Conservation (phyloP, 495 filamentous ascomycete genomes). For the Penicillium samsonianum region DNA sequence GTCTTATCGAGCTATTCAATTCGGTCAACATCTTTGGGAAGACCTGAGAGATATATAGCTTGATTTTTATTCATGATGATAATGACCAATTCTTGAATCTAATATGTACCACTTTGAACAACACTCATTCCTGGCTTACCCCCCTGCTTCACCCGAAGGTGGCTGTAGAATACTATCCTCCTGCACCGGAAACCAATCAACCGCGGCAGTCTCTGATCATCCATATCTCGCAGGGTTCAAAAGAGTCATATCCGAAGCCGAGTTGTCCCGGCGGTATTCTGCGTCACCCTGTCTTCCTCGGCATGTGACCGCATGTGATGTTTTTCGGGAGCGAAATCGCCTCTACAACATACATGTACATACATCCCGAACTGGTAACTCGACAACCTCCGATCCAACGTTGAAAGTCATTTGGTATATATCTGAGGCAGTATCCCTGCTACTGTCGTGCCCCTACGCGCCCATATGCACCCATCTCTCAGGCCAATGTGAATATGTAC, state of each 20-base stretch:
- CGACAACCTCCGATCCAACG: neutral
- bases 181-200: constrained; percentile 11
- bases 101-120: neutral
- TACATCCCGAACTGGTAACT: neutral
- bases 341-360: neutral
- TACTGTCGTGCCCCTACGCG: neutral
- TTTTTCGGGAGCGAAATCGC: neutral
- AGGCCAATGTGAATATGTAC: constrained; percentile 7
- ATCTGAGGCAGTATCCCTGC: neutral
- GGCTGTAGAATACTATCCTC: constrained; percentile 1
- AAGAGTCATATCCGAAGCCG: constrained; percentile 10
- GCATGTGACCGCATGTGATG: constrained; percentile 21
- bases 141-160: constrained; percentile 15
- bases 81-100: constrained; percentile 1
- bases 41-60: constrained; percentile 15
- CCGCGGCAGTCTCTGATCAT: constrained; percentile 9
- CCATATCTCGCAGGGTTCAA: constrained; percentile 4
- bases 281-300: neutral
- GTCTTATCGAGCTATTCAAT: constrained; percentile 9
- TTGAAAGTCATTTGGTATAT: neutral
- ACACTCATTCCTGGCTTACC: neutral
- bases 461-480: neutral
- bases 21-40: constrained; percentile 16
- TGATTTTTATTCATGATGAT: neutral
- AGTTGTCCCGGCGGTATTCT: constrained; percentile 9